Evolutionary conservation across 2,329 filamentous ascomycete species (phyloP), one percentile per base, ranked within the genome.

Genomic region (Ophiobolus disseminans): DNA sequence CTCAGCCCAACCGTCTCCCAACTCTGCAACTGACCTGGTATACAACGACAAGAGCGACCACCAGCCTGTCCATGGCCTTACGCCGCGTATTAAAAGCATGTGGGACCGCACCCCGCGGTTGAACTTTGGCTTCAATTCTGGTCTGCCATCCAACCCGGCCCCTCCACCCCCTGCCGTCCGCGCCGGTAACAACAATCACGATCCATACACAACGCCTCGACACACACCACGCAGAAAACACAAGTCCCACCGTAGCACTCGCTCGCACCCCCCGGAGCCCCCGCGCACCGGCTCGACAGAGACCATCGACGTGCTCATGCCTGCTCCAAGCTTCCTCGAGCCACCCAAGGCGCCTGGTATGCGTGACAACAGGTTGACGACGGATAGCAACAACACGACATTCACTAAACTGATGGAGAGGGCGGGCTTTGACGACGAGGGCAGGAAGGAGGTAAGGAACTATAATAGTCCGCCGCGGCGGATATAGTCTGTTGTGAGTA

Each of bases 231-330:
- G 50, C 34, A 60, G 58, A 30, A 50, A 49, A 14, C 53, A 62
- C 25, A 62, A 52, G 19, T 48, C 45, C 8, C 59, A 55, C 11
- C 59, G 60, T 32, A 53, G 53, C 8, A 55, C 49, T 20, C 50
- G 59, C 8, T 57, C 49, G 8, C 55, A 40, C 19, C 53, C 51
- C 44, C 48, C 53, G 4, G 26, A 48, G 4, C 44, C 53, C 8
- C 46, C 53, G 8, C 57, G 73, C 19, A 69, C 55, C 22, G 69
- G 58, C 11, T 76, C 73, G 46, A 70, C 70, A 25, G 76, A 78
- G 42, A 78, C 76, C 0, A 78, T 78, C 28, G 71, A 76, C 42
- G 73, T 77, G 17, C 52, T 74, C n/a, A 74, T 75, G 72, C 71
- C 69, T 4, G 63, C 69, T n/a, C 66, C 65, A 4, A 62, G 58